A percentile compares a stretch with the other conserved stretches of the same genome.
Conservation (phyloP, 768 basidiomycete genomes). For the Suillus plorans region DNA sequence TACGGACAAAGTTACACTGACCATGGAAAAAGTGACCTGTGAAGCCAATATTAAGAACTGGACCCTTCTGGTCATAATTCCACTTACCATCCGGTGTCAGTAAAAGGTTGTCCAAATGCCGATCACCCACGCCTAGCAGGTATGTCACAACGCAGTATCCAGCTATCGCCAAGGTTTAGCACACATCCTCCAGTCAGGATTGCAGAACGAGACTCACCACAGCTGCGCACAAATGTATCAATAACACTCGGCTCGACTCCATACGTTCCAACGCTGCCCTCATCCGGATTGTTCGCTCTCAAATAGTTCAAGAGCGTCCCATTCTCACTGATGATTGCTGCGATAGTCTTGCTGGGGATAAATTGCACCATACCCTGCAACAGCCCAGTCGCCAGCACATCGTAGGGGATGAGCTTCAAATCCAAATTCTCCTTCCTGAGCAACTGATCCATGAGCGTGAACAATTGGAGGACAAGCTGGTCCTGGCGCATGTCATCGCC, state of each 20-base stretch:
- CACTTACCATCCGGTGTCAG: constrained; percentile 82
- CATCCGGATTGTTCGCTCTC: constrained; percentile 84
- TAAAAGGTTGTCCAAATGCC: constrained; percentile 93
- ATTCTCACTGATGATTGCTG: constrained; percentile 90
- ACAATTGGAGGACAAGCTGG: constrained; percentile 96
- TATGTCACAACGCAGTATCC: constrained; percentile 99
- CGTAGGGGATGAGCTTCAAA: constrained; percentile 86
- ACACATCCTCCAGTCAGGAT: constrained; percentile 7
- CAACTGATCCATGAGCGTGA: constrained; percentile 95
- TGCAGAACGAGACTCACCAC: constrained; percentile 61
- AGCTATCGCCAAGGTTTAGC: constrained; percentile 48
- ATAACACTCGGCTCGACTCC: constrained; percentile 94
- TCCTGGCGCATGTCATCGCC: constrained; percentile 99
- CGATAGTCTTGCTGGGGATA: constrained; percentile 93
- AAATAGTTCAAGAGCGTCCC: constrained; percentile 87
- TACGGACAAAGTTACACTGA: constrained; percentile 30
- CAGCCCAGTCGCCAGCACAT: constrained; percentile 89
- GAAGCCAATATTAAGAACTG: not conserved
- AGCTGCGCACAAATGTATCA: constrained; percentile 95
- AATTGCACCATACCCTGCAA: constrained; percentile 96
- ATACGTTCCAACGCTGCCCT: constrained; percentile 90
- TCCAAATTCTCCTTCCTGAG: constrained; percentile 95
- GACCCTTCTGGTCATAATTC: constrained; percentile 2
- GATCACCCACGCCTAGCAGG: constrained; percentile 92
- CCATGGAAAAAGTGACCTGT: constrained; percentile 96